Evolutionary conservation across 179 eudicot species (phyloP).

Genomic region (Nepenthes alata): DNA sequence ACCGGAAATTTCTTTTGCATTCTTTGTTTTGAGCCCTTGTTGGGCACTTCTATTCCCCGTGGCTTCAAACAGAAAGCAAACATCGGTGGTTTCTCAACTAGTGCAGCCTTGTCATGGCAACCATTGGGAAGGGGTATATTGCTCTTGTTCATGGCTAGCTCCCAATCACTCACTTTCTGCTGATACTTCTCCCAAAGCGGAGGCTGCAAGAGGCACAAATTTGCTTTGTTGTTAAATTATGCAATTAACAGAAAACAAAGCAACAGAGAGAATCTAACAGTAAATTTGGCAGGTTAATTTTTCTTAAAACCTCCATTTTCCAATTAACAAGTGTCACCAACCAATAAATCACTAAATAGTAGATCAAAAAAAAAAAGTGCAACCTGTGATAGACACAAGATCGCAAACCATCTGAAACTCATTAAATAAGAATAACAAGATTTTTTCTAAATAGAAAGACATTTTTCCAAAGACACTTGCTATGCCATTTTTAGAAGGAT

Average conservation of each 20-base stretch:
- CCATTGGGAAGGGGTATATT: constrained; percentile 29
- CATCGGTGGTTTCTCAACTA: constrained; percentile 65
- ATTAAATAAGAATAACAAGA: too few species aligned
- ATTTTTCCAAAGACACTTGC: too few species aligned
- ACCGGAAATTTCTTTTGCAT: constrained; percentile 56
- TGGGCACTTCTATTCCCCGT: constrained; percentile 71
- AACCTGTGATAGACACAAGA: too few species aligned
- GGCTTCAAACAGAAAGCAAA: constrained; percentile 93
- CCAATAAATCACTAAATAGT: too few species aligned
- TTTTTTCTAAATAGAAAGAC: too few species aligned
- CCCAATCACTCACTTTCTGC: constrained; percentile 78
- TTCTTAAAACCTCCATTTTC: too few species aligned
- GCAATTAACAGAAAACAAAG: neutral
- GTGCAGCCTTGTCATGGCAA: constrained; percentile 33
- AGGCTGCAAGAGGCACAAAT: constrained; percentile 43
- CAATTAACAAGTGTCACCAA: too few species aligned
- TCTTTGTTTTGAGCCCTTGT: constrained; percentile 79
- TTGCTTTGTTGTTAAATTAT: neutral
- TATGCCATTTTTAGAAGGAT: too few species aligned
- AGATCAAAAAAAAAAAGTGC: too few species aligned
- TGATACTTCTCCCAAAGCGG: constrained; percentile 84
- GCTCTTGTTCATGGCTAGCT: constrained; percentile 35
- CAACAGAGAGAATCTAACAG: neutral
- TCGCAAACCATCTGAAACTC: too few species aligned
- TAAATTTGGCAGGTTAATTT: too few species aligned